Percentiles rank a stretch among this genome's conserved stretches.
Conservation (phyloP, 768 basidiomycete genomes). For the Suillus bovinus region DNA sequence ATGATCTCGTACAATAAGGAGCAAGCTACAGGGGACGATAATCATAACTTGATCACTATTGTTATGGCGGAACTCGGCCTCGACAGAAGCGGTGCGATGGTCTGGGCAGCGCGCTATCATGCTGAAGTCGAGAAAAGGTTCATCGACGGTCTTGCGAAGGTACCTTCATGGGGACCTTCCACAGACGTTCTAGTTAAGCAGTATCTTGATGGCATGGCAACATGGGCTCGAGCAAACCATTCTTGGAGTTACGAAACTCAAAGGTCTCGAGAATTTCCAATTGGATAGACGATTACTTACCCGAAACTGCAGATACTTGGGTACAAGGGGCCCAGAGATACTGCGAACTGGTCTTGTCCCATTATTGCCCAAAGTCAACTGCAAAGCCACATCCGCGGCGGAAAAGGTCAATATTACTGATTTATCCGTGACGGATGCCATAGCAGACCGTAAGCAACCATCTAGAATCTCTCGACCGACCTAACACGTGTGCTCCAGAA, state of each 20-base stretch:
- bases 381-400: neutral
- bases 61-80: slow-evolving; percentile 31
- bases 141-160: slow-evolving; percentile 18
- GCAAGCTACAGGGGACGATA: slow-evolving; percentile 32
- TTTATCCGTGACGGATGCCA: neutral
- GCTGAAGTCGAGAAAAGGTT: slow-evolving; percentile 17
- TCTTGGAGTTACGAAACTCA: slow-evolving; percentile 33
- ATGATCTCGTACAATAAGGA: slow-evolving; percentile 39
- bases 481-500: neutral
- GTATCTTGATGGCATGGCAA: slow-evolving; percentile 28
- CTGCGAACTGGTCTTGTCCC: slow-evolving; percentile 19
- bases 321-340: slow-evolving; percentile 25
- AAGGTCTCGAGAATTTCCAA: neutral
- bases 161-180: slow-evolving; percentile 30
- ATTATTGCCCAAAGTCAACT: slow-evolving; percentile 4
- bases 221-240: slow-evolving; percentile 28
- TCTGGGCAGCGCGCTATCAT: slow-evolving; percentile 23
- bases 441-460: neutral
- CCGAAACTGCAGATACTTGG: slow-evolving; percentile 27
- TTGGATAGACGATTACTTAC: neutral
- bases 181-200: slow-evolving; percentile 24
- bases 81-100: slow-evolving; percentile 32
- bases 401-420: neutral
- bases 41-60: slow-evolving; percentile 36
- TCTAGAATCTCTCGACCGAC: neutral